A percentile compares a stretch with the other conserved stretches of the same genome.
Evolutionary conservation across 2,329 filamentous ascomycete genomes (phyloP).

Genomic region (Ophiocordyceps camponoti-saundersi): DNA sequence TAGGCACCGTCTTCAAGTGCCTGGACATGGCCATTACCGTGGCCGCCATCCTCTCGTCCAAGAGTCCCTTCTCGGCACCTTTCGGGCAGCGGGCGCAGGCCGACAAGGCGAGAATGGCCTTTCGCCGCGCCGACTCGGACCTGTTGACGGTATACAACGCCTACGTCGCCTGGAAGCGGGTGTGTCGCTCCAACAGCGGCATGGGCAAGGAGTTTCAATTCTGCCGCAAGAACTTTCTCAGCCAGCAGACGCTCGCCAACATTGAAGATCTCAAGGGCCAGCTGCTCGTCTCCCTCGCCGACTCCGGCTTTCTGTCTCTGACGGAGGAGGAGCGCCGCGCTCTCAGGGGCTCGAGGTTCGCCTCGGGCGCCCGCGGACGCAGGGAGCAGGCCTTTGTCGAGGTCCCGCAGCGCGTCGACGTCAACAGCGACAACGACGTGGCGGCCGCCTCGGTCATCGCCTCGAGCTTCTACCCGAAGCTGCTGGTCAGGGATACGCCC

Average conservation of each 20-base stretch:
- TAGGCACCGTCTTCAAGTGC: conserved; percentile 76
- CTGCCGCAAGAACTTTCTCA: conserved; percentile 88
- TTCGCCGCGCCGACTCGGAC: conserved; percentile 79
- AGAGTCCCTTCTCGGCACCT: conserved; percentile 79
- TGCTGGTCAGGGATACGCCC: conserved; percentile 59
- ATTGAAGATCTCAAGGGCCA: conserved; percentile 95
- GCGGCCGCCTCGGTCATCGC: conserved; percentile 71
- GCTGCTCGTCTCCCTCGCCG: conserved; percentile 66
- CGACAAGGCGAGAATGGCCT: conserved; percentile 60
- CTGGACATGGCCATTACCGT: conserved; percentile 83
- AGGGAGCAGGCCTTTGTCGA: conserved; percentile 62
- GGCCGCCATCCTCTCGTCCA: conserved; percentile 84
- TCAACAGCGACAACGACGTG: conserved; percentile 64
- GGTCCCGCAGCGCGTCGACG: conserved; percentile 59
- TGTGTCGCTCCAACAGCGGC: conserved; percentile 47
- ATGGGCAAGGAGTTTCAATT: conserved; percentile 68
- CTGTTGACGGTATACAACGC: conserved; percentile 88
- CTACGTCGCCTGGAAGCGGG: conserved; percentile 73
- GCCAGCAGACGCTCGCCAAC: conserved; percentile 70
- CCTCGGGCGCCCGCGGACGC: conserved; percentile 28
- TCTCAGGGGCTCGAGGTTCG: conserved; percentile 52
- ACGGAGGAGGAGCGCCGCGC: conserved; percentile 54
- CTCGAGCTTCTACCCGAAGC: conserved; percentile 91
- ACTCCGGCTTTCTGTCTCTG: conserved; percentile 67
- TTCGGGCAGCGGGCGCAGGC: conserved; percentile 73